Percentiles rank a stretch among this genome's conserved stretches.
Evolutionary conservation across 345 rosid species (phyloP).

Genomic region (Populus simonii): DNA sequence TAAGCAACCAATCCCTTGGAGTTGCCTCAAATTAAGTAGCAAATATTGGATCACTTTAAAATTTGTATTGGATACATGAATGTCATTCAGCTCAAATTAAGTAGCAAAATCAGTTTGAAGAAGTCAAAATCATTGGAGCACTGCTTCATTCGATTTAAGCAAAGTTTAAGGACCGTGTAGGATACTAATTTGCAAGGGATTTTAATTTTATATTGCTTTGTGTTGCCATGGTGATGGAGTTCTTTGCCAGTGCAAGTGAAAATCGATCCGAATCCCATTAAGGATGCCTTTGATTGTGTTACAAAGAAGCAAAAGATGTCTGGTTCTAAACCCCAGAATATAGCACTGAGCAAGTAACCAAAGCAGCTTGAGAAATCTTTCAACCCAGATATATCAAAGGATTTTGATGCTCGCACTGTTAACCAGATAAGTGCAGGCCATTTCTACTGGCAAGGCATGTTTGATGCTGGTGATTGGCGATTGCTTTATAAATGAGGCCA

Average conservation of each 20-base stretch:
- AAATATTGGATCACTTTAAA: no score
- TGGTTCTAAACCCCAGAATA: conserved; percentile 43
- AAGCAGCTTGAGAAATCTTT: conserved; percentile 58
- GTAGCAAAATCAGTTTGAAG: no score
- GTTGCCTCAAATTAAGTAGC: no score
- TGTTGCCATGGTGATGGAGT: not conserved
- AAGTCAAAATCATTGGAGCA: no score
- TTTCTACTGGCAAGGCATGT: conserved; percentile 63
- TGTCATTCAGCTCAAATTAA: no score
- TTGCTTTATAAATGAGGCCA: conserved; percentile 50
- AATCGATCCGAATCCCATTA: conserved; percentile 70
- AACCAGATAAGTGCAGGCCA: conserved; percentile 66
- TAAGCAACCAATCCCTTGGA: no score
- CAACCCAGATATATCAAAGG: conserved; percentile 61
- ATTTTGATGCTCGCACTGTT: conserved; percentile 50
- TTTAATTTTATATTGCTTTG: not conserved
- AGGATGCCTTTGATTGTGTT: conserved; percentile 75
- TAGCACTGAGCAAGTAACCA: conserved; percentile 55
- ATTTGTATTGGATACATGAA: no score
- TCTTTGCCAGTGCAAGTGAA: not conserved
- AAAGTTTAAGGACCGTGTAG: no score
- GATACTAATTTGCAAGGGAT: no score
- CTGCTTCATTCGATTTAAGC: no score
- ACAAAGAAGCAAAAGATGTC: conserved; percentile 67
- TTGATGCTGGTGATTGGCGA: conserved; percentile 48